Evolutionary conservation across 345 rosid species (phyloP).

Genomic region (Eucalyptus coolabah): DNA sequence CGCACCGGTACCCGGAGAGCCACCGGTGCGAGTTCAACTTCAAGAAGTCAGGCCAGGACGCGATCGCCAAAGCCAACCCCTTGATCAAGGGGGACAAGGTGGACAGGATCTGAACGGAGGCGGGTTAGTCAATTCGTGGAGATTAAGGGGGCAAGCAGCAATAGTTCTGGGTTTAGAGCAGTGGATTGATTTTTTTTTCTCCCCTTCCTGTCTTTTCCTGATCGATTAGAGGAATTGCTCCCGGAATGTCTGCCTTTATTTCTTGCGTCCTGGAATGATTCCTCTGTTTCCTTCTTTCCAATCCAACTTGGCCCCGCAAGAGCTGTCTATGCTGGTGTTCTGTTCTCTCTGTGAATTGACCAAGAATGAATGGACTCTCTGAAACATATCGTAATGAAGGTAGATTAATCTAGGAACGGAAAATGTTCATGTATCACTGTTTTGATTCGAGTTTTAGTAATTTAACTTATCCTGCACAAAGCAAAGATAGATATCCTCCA

Average conservation of each 20-base stretch:
- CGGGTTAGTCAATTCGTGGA: background rate
- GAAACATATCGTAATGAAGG: background rate
- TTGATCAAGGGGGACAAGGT: conserved; percentile 65
- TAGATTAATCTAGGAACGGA: background rate
- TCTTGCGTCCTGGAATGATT: background rate
- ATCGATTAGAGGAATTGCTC: background rate
- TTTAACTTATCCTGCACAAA: background rate
- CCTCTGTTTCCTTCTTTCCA: background rate
- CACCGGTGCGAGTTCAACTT: conserved; percentile 68
- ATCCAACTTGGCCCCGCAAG: background rate
- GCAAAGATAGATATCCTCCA: background rate
- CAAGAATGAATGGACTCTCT: background rate
- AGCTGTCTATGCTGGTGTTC: background rate
- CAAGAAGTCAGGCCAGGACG: conserved; percentile 55
- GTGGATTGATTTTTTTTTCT: background rate
- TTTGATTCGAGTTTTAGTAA: background rate
- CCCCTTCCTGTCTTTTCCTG: background rate
- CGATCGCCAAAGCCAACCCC: conserved; percentile 73
- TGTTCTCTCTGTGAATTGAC: background rate
- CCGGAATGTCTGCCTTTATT: background rate
- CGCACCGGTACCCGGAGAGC: conserved; percentile 76
- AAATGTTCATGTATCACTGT: background rate
- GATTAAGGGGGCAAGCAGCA: background rate
- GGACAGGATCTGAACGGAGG: conserved; percentile 38
- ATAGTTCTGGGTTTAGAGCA: background rate